Evolutionary conservation across 176 grass and related monocot genomes (phyloP).

Genomic region (Zea luxurians): DNA sequence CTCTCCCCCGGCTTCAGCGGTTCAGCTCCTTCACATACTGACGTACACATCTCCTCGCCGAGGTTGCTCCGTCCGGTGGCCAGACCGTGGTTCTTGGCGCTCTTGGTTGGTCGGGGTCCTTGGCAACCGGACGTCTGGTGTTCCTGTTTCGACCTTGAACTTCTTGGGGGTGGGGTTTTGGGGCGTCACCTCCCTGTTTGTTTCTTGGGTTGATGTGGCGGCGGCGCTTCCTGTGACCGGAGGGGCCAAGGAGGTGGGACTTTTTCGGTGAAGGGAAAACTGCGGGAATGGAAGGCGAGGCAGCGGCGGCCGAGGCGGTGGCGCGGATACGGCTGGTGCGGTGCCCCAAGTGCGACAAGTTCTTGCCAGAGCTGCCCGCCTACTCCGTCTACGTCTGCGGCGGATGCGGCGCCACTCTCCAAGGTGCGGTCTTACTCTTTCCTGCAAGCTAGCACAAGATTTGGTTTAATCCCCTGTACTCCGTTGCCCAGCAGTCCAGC

Average conservation of each 20-base stretch:
- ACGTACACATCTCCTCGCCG: background rate
- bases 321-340: constrained; percentile 80
- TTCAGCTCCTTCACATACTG: background rate
- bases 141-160: background rate
- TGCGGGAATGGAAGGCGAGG: constrained; percentile 44
- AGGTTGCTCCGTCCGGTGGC: background rate
- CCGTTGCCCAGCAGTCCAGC: background rate
- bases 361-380: constrained; percentile 82
- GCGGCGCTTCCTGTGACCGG: background rate
- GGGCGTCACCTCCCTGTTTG: background rate
- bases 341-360: constrained; percentile 94
- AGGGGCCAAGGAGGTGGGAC: background rate
- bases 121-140: background rate
- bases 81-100: background rate
- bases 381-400: constrained; percentile 93
- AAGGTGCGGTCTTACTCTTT: constrained; percentile 40
- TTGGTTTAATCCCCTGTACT: background rate
- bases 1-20: background rate
- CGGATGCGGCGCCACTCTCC: constrained; percentile 78
- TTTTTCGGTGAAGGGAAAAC: background rate
- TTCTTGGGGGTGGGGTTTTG: background rate
- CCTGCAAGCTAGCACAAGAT: background rate
- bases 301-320: constrained; percentile 23
- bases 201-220: constrained; percentile 6
- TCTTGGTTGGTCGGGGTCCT: background rate